phyloP scores from a whole-genome alignment of 1,284 basidiomycete species.

The Microbotryum intermedium region DNA sequence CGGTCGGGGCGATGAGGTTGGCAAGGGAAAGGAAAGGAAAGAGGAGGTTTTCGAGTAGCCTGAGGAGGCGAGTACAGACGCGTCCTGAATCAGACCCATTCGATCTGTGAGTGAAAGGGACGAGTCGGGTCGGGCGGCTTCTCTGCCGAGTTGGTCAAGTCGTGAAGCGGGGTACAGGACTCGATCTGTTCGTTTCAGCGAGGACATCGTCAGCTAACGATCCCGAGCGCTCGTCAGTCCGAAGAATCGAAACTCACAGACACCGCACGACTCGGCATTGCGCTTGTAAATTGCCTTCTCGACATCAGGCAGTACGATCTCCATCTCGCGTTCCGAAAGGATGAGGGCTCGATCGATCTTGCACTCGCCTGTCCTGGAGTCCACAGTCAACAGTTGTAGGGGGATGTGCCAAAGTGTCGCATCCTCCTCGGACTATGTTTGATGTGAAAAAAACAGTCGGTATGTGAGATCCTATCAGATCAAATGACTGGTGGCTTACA shows the following conservation, averaged over 20 bases:
- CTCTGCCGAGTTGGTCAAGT: constrained; percentile 65
- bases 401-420: constrained; percentile 85
- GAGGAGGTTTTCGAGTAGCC: constrained; percentile 40
- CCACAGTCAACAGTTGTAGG: constrained; percentile 61
- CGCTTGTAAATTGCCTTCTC: constrained; percentile 61
- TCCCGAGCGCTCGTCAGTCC: no score
- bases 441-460: no score
- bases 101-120: no score
- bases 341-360: constrained; percentile 37
- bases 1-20: constrained; percentile 16
- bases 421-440: constrained; percentile 56
- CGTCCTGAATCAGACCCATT: constrained; percentile 41
- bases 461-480: no score
- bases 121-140: constrained; percentile 48
- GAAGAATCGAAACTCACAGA: constrained; percentile 51
- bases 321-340: constrained; percentile 63
- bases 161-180: constrained; percentile 79
- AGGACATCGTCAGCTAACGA: not conserved
- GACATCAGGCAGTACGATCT: constrained; percentile 51
- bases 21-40: constrained; percentile 36
- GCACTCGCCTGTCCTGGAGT: constrained; percentile 48
- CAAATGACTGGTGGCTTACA: not conserved
- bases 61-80: constrained; percentile 38
- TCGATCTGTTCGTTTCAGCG: constrained; percentile 50
- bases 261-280: constrained; percentile 80